Evolutionary conservation across 2,329 filamentous ascomycete species (phyloP), one percentile per base, ranked within the genome.

Genomic region (Blastomyces emzantsi): DNA sequence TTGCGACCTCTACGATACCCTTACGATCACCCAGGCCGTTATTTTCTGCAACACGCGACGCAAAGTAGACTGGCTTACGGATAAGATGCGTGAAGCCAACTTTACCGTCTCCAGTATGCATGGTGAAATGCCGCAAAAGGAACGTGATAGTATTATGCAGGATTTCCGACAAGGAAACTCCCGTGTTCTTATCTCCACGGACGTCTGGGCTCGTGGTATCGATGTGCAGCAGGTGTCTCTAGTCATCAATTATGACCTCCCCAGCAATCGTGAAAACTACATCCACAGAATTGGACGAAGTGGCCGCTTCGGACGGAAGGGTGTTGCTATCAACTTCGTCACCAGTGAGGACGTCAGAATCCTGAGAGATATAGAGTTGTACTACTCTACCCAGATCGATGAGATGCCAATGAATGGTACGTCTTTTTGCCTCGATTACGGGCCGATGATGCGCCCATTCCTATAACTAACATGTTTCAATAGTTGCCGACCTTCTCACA

Each of bases 21-120:
- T 99, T 55, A 99, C 94, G 63, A 97, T 99, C 74, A 97, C 94
- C 19, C 94, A 97, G 80, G 94, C 94, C 56, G 94, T 99, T 76
- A 99, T 99, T 76, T 99, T 99, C 83, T 99, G 94, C 84, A 99
- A 99, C 79, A 99, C 94, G 7, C 88, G 94, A 69, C 87, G 94
- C 77, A 99, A 99, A 89, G 94, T 99, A 62, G 94, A 99, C 77
- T 99, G 94, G 94, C 81, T 99, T 65, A 97, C 94, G 4, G 94
- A 99, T 80, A 99, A 99, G 83, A 96, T 99, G 90, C 90, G 92
- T 67, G 94, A 97, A 76, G 91, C 92, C 71, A 97, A 99, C 80
- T 99, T 99, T 77, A 99, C 94, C 0, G 94, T 99, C 69, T 95
- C 90, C 71, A 93, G 90, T 71, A 99, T 99, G 94, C 94, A 99